Evolutionary conservation across 352 stramenopile genomes (phyloP).

Genomic region (Phytophthora quininea): DNA sequence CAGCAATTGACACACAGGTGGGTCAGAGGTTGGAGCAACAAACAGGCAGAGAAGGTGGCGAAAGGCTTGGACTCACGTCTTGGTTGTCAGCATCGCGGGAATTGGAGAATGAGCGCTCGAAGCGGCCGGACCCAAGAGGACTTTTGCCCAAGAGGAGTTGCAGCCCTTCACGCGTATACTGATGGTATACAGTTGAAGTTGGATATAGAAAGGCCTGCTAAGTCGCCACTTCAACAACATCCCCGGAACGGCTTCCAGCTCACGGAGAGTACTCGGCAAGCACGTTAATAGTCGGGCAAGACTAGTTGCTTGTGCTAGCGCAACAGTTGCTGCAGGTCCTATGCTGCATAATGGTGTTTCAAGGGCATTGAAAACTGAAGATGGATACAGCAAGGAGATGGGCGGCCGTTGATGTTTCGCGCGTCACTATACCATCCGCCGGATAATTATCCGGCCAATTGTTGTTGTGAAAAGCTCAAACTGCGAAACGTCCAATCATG

Average conservation of each 20-base stretch:
- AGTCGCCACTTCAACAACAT: neutral
- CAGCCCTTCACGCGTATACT: neutral
- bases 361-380: neutral
- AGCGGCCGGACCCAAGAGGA: neutral
- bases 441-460: neutral
- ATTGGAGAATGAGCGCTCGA: constrained; percentile 32
- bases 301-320: too few species aligned
- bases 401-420: neutral
- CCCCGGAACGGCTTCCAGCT: neutral
- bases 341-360: neutral
- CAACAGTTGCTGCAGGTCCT: too few species aligned
- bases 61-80: constrained; percentile 24
- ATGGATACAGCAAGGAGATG: neutral
- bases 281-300: neutral
- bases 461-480: neutral
- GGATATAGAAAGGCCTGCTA: neutral
- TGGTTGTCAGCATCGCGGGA: constrained; percentile 46
- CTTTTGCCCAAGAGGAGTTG: neutral
- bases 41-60: neutral
- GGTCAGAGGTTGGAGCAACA: constrained; percentile 7
- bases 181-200: neutral
- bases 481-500: neutral
- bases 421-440: neutral
- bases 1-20: neutral
- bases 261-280: neutral